A percentile compares a stretch with the other conserved stretches of the same genome.
These are phyloP conservation scores for Butyriboletus loyo DNA, from an alignment of 768 basidiomycete genomes.

Conservation along the genomic window DNA sequence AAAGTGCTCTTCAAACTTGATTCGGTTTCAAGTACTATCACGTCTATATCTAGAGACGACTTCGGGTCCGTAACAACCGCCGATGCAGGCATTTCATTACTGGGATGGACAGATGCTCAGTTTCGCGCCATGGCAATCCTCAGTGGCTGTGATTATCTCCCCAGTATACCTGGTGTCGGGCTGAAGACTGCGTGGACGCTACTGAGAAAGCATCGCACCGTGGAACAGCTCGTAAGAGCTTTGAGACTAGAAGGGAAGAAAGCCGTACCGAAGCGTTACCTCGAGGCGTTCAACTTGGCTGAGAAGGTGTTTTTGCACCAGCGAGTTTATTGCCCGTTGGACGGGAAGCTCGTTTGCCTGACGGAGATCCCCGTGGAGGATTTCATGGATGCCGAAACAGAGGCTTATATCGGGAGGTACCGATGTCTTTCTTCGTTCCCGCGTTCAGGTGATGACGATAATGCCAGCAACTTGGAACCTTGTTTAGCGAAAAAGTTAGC, in stretches of 20 bases:
- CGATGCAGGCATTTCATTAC: conserved; percentile 65
- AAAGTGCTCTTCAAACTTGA: conserved; percentile 95
- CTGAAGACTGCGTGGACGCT: conserved; percentile 88
- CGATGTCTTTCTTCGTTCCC: not conserved
- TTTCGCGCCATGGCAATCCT: conserved; percentile 94
- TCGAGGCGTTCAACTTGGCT: conserved; percentile 71
- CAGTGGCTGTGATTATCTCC: conserved; percentile 89
- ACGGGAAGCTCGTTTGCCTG: conserved; percentile 66
- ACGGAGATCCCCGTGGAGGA: conserved; percentile 53
- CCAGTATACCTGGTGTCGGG: conserved; percentile 88
- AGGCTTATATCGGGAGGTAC: conserved; percentile 72
- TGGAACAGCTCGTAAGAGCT: conserved; percentile 76
- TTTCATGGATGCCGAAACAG: conserved; percentile 55
- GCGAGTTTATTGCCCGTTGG: conserved; percentile 79
- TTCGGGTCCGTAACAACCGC: conserved; percentile 57
- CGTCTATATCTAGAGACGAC: conserved; percentile 61
- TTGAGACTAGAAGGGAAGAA: conserved; percentile 83
- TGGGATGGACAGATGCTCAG: conserved; percentile 86
- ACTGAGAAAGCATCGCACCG: conserved; percentile 80
- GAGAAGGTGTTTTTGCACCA: conserved; percentile 94
- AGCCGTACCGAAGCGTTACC: conserved; percentile 72
- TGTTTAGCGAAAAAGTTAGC: conserved; percentile 65
- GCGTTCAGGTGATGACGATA: conserved; percentile 8
- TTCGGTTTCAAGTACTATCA: conserved; percentile 56
- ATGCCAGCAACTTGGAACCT: conserved; percentile 58